Conservation (phyloP, 805 yeast genomes). For the Cyberlindnera americana region DNA sequence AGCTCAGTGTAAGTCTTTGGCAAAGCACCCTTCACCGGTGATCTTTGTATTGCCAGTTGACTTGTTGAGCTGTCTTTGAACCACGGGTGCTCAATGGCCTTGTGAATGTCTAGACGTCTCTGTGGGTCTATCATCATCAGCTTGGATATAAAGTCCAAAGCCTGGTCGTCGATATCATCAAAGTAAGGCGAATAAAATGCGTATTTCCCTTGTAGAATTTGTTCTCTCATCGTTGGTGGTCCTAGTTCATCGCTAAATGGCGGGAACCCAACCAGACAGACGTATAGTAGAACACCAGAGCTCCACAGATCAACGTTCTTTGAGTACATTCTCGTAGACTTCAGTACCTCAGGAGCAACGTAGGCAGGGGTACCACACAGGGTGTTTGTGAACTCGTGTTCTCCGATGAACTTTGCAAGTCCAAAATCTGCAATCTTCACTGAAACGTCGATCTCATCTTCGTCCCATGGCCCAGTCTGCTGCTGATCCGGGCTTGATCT, state of each 20-base stretch:
- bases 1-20: slow-evolving; percentile 39
- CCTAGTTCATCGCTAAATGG: slow-evolving; percentile 81
- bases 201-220: slow-evolving; percentile 60
- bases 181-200: slow-evolving; percentile 80
- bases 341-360: slow-evolving; percentile 78
- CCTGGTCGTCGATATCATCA: slow-evolving; percentile 66
- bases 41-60: slow-evolving; percentile 23
- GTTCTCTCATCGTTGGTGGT: slow-evolving; percentile 76
- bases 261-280: slow-evolving; percentile 80
- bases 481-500: slow-evolving; percentile 27
- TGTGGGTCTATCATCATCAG: slow-evolving; percentile 61
- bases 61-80: slow-evolving; percentile 29
- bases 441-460: slow-evolving; percentile 53
- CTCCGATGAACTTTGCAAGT: slow-evolving; percentile 57
- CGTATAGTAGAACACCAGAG: slow-evolving; percentile 72
- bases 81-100: slow-evolving; percentile 90
- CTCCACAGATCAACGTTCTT: slow-evolving; percentile 82
- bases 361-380: slow-evolving; percentile 86
- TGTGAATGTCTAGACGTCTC: slow-evolving; percentile 76
- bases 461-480: slow-evolving; percentile 42
- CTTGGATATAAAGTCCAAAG: slow-evolving; percentile 60
- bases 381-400: slow-evolving; percentile 68
- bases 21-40: slow-evolving; percentile 27
- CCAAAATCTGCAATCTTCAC: slow-evolving; percentile 88
- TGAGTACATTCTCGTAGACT: slow-evolving; percentile 51